A percentile compares a stretch with the other conserved stretches of the same genome.
Evolutionary conservation across 192 early-diverging fungal genomes (phyloP).

Genomic region (Pilobolus umbonatus): DNA sequence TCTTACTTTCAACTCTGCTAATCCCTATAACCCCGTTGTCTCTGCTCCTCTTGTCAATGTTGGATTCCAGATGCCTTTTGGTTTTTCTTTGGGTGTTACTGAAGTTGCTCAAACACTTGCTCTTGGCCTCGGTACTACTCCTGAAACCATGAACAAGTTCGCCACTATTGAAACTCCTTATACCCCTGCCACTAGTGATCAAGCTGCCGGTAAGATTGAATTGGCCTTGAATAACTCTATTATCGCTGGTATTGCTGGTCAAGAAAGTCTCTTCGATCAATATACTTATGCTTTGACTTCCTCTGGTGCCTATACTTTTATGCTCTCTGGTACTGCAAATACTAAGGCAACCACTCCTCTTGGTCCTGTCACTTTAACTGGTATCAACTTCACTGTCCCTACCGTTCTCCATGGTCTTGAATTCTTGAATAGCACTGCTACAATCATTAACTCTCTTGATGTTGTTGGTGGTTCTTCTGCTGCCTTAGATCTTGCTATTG

Average conservation of each 20-base stretch:
- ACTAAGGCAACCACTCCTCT: slow-evolving; percentile 50
- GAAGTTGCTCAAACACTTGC: slow-evolving; percentile 51
- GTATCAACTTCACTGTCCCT: slow-evolving; percentile 48
- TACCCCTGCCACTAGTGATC: slow-evolving; percentile 36
- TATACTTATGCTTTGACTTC: slow-evolving; percentile 47
- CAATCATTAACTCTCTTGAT: slow-evolving; percentile 44
- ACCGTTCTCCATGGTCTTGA: slow-evolving; percentile 51
- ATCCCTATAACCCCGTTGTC: slow-evolving; percentile 46
- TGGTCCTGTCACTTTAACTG: slow-evolving; percentile 46
- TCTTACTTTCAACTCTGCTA: slow-evolving; percentile 41
- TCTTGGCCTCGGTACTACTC: slow-evolving; percentile 21
- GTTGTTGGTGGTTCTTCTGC: slow-evolving; percentile 47
- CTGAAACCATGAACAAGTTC: slow-evolving; percentile 24
- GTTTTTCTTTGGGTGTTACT: slow-evolving; percentile 51
- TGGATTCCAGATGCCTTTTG: slow-evolving; percentile 54
- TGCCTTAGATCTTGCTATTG: slow-evolving; percentile 35
- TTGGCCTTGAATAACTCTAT: slow-evolving; percentile 45
- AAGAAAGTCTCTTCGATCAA: slow-evolving; percentile 43
- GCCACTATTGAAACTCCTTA: slow-evolving; percentile 29
- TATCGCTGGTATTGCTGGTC: slow-evolving; percentile 37
- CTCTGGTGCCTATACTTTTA: slow-evolving; percentile 33
- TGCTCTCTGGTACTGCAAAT: slow-evolving; percentile 43
- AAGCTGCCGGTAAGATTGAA: slow-evolving; percentile 37
- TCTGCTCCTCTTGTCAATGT: slow-evolving; percentile 41
- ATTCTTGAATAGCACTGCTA: slow-evolving; percentile 47